Percentiles rank a stretch among this genome's conserved stretches.
phyloP scores from a whole-genome alignment of 2,329 filamentous ascomycete genomes.

The Beauveria caledonica region DNA sequence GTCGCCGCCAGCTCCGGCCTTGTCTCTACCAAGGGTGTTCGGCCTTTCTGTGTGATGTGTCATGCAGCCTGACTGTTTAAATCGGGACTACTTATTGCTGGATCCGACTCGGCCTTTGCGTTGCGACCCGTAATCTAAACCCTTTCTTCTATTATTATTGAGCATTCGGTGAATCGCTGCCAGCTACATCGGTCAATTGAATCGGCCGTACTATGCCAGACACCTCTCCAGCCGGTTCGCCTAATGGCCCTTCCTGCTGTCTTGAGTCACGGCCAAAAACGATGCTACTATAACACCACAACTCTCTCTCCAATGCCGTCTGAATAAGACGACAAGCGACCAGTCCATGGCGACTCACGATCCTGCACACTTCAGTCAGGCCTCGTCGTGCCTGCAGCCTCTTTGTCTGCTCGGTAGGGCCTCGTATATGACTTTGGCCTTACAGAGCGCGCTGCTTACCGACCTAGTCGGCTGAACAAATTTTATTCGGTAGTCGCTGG shows the following conservation, averaged over 20 bases:
- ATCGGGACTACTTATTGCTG: slow-evolving; percentile 2
- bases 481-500: no score
- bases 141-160: not conserved
- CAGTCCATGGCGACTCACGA: not conserved
- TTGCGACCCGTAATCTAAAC: not conserved
- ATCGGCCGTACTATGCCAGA: not conserved
- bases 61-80: slow-evolving; percentile 2
- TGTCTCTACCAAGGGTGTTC: not conserved
- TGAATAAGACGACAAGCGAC: not conserved
- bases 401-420: not conserved
- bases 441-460: not conserved
- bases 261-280: no score
- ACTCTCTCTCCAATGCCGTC: not conserved
- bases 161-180: not conserved
- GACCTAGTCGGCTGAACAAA: no score
- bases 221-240: not conserved
- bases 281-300: not conserved
- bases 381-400: not conserved
- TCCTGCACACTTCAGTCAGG: not conserved
- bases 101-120: not conserved
- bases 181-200: no score
- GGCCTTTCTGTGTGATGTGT: slow-evolving; percentile 3
- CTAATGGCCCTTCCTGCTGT: not conserved
- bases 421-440: not conserved
- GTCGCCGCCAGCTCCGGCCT: not conserved